Evolutionary conservation across 139 green algal genomes (phyloP), one percentile per base, ranked within the genome.

Genomic region (Pleodorina starrii): DNA sequence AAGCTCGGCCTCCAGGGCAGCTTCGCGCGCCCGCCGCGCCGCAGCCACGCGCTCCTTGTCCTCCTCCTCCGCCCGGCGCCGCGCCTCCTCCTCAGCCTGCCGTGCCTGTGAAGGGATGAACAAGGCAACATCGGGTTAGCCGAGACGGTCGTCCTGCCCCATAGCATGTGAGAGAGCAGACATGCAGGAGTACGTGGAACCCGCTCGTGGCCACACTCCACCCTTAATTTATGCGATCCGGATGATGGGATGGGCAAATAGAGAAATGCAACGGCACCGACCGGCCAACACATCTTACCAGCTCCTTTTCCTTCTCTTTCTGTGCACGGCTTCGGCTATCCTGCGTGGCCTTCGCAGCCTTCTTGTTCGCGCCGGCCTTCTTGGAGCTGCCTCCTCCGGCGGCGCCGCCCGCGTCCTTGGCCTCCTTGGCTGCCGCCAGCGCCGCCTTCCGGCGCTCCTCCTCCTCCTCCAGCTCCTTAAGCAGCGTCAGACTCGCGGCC

Each of bases 381-480:
- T 95, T 95, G 35, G 84, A 85, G 46, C 80, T 75, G 36, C 35
- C 44, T 0, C 40, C 79, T 27, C 42, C 40, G 4, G 6, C 12
- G 16, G 29, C 40, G 19, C 54, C 88, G n/a, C 51, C 72, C 6
- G 44, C 71, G 16, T 66, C 78, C 75, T 63, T 59, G 40, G 43
- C 87, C 2, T 75, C 78, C 73, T 46, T 69, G 9, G 69, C 66
- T 43, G 46, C 51, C 40, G 78, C 32, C 46, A 19, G 36, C 36
- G 50, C 48, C 66, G 51, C 38, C 78, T 89, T 85, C 25, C 50
- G 71, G 69, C 38, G 59, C 88, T 85, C 77, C 85, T 91, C 80
- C 50, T 92, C 91, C 73, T 90, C 60, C 85, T 95, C 94, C 36
- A 97, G 93, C 89, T 97, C 94, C 17, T 88, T 88, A 74, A 97